Base-by-base conservation (phyloP, 176 grass and related monocot genomes). In the Metroxylon sagu region DNA sequence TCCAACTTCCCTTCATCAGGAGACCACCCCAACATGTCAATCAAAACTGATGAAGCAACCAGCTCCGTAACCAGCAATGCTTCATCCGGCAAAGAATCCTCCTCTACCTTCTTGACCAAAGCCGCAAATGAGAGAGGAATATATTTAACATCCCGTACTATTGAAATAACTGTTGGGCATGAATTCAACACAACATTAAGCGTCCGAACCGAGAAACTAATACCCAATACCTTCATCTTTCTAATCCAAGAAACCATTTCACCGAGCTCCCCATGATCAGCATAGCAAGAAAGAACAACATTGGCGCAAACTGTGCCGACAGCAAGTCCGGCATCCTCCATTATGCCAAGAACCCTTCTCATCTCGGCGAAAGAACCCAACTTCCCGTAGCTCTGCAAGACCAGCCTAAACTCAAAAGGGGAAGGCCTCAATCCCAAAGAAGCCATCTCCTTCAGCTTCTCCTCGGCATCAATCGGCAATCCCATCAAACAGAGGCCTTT, bases 261-360 rank as follows among this genome's bases (percentile, higher is more conserved):
- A 0, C 58, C 52, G 5, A 85, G 60, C 5, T 92, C 78, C 5
- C 66, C 73, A 26, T 80, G 79, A 58, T 76, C 74, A 6, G 77
- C 85, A 54, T 88, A 98, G 64, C 93, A 92, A 0, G 87, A 92
- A 61, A 92, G 84, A 31, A 92, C 81, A 28, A 85, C 65, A 71
- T 91, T 90, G 8, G 76, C 81, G 4, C 81, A 78, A 0, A 77
- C 70, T 0, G 81, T 80, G 65, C 80, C 84, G 4, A 83, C 62
- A 5, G 71, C 57, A 49, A 85, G 69, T 27, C 93, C 87, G 0
- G 66, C 76, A 2, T 83, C 79, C 5, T 78, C 80, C 87, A 89
- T 98, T 58, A 79, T 80, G 4, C 62, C 12, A 18, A 92, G 79
- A 54, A 91, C 78, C 71, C 62, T 71, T 80, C 82, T 68, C 80